Evolutionary conservation across 495 filamentous ascomycete genomes (phyloP).

Genomic region (Penicillium argentinense): DNA sequence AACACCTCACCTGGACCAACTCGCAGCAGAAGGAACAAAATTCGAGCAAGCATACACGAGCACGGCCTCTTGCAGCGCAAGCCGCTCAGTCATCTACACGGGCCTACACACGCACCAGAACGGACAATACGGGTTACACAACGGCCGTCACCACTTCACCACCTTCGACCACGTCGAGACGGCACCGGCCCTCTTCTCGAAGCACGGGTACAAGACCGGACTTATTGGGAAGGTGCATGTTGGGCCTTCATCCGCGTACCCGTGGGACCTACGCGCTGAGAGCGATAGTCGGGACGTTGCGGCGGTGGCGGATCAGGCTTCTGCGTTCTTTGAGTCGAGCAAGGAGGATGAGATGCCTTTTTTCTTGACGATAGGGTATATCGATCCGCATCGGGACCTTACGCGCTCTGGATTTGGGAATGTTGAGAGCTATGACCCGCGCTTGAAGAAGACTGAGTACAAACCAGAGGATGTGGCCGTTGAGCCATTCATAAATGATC

Average conservation of each 20-base stretch:
- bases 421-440: slow-evolving; percentile 17
- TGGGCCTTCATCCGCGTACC: slow-evolving; percentile 37
- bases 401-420: slow-evolving; percentile 46
- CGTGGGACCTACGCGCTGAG: slow-evolving; percentile 39
- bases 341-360: slow-evolving; percentile 30
- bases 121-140: slow-evolving; percentile 44
- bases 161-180: slow-evolving; percentile 44
- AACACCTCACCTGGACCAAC: slow-evolving; percentile 41
- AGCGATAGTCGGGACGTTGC: slow-evolving; percentile 34
- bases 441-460: slow-evolving; percentile 13
- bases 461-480: slow-evolving; percentile 31
- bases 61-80: slow-evolving; percentile 47
- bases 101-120: slow-evolving; percentile 49
- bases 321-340: slow-evolving; percentile 34
- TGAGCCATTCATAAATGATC: slow-evolving; percentile 34
- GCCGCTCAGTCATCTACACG: slow-evolving; percentile 45
- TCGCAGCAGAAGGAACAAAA: slow-evolving; percentile 32
- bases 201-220: slow-evolving; percentile 39
- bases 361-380: slow-evolving; percentile 43
- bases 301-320: slow-evolving; percentile 33
- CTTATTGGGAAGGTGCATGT: slow-evolving; percentile 50
- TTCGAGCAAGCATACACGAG: slow-evolving; percentile 44
- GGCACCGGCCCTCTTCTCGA: slow-evolving; percentile 33
- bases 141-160: slow-evolving; percentile 36
- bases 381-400: slow-evolving; percentile 45